Percentiles rank a stretch among this genome's conserved stretches.
phyloP scores from a whole-genome alignment of 2,329 filamentous ascomycete genomes.

The Fusarium dimerum region DNA sequence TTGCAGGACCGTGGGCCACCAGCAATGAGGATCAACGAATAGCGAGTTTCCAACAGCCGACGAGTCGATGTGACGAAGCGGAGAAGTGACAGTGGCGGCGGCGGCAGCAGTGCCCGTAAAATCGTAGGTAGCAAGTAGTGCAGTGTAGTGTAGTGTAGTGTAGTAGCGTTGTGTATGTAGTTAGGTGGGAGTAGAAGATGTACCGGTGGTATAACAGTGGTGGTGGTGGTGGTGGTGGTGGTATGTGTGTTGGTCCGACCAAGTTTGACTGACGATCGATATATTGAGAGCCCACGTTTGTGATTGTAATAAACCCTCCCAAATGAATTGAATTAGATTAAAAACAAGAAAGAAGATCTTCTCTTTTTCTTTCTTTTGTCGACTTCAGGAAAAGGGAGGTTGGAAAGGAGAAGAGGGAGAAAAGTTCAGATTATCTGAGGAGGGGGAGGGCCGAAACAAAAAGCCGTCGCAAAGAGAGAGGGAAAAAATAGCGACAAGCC shows the following conservation, averaged over 20 bases:
- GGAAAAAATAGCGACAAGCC: background rate
- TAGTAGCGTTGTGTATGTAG: conserved; percentile 4
- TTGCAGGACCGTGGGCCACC: conserved; percentile 32
- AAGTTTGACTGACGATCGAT: too few species aligned
- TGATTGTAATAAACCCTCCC: too few species aligned
- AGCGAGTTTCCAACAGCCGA: conserved; percentile 30
- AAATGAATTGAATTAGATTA: too few species aligned
- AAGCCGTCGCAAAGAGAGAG: conserved; percentile 14
- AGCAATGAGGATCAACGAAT: conserved; percentile 26
- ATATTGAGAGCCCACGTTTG: too few species aligned
- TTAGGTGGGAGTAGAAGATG: background rate
- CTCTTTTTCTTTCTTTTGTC: background rate
- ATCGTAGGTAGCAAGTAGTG: conserved; percentile 14
- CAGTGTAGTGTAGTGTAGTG: conserved; percentile 6
- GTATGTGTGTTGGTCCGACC: too few species aligned
- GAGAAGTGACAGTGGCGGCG: conserved; percentile 20
- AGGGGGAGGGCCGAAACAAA: conserved; percentile 11
- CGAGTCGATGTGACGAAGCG: conserved; percentile 28
- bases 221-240: background rate
- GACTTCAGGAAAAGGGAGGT: background rate
- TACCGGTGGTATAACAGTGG: background rate
- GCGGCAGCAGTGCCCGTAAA: conserved; percentile 12
- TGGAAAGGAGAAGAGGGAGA: conserved; percentile 7
- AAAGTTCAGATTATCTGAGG: conserved; percentile 5
- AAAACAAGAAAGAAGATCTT: too few species aligned